Conservation (phyloP, 2,329 filamentous ascomycete species). For the Lachnellula subtilissima region DNA sequence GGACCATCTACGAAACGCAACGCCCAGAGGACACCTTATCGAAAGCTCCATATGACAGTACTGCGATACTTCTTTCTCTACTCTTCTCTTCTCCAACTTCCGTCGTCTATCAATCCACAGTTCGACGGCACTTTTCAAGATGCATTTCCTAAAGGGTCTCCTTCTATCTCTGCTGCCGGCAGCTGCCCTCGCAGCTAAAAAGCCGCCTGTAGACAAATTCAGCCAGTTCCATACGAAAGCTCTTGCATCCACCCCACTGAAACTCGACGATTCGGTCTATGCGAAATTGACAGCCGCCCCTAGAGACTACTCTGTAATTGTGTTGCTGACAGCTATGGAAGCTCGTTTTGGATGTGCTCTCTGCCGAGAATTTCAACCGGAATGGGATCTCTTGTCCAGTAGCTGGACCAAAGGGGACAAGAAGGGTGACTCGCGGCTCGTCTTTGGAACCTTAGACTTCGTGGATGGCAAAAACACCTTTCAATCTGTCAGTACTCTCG, state of each 20-base stretch:
- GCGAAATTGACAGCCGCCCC: constrained; percentile 68
- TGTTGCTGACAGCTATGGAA: constrained; percentile 85
- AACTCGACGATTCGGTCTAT: constrained; percentile 74
- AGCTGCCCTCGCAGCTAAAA: constrained; percentile 58
- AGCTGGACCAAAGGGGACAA: constrained; percentile 87
- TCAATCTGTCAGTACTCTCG: constrained; percentile 59
- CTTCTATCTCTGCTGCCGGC: constrained; percentile 59
- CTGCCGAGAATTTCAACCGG: constrained; percentile 87
- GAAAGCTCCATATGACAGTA: neutral
- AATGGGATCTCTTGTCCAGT: constrained; percentile 82
- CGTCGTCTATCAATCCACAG: constrained; percentile 1
- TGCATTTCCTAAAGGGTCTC: constrained; percentile 64
- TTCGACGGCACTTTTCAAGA: constrained; percentile 39
- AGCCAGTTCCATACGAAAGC: constrained; percentile 64
- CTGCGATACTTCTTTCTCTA: neutral
- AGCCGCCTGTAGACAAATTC: constrained; percentile 63
- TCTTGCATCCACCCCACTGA: constrained; percentile 61
- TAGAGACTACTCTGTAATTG: constrained; percentile 75
- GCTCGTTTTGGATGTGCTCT: constrained; percentile 77
- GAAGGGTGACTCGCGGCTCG: constrained; percentile 62
- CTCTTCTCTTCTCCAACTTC: constrained; percentile 2
- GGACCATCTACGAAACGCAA: neutral
- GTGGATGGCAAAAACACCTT: constrained; percentile 77
- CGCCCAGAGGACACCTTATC: neutral
- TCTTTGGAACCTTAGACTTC: constrained; percentile 88